These are phyloP conservation scores for Clarireedia monteithiana DNA, from an alignment of 2,329 filamentous ascomycete species.

Conservation along the genomic window DNA sequence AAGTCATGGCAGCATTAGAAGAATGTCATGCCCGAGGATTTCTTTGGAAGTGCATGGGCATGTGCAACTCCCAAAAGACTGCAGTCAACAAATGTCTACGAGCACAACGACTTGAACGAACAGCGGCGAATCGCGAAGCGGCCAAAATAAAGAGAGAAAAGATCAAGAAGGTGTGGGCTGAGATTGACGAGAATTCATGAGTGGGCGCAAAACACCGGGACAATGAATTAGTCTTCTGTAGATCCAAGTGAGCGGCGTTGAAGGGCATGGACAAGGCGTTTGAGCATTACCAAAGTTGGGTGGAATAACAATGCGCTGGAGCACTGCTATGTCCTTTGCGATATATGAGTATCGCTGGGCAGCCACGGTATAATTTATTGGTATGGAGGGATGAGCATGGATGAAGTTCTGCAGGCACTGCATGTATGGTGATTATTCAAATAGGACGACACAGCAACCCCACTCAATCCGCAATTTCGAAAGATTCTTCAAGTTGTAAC, in stretches of 20 bases:
- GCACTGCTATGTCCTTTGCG: no score
- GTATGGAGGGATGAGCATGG: no score
- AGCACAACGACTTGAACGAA: conserved; percentile 70
- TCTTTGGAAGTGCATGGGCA: conserved; percentile 81
- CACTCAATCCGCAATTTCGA: background rate
- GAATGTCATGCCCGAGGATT: conserved; percentile 93
- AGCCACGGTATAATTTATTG: no score
- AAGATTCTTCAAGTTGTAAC: background rate
- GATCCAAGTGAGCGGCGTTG: background rate
- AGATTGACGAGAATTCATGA: conserved; percentile 64
- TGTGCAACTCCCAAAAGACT: conserved; percentile 81
- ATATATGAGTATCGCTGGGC: no score
- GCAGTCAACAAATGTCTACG: conserved; percentile 80
- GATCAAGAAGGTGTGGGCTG: conserved; percentile 71
- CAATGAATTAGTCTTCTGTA: background rate
- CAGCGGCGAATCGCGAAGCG: conserved; percentile 65
- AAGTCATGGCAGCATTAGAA: conserved; percentile 87
- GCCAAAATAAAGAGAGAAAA: conserved; percentile 63
- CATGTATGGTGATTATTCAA: no score
- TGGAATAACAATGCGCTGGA: no score
- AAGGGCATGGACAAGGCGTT: background rate
- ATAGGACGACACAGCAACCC: no score
- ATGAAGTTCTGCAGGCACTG: no score
- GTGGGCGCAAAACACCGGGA: conserved; percentile 11
- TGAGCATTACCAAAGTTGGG: background rate